Conservation (phyloP, 2,329 filamentous ascomycete genomes). For the Ophiostoma sp. region DNA sequence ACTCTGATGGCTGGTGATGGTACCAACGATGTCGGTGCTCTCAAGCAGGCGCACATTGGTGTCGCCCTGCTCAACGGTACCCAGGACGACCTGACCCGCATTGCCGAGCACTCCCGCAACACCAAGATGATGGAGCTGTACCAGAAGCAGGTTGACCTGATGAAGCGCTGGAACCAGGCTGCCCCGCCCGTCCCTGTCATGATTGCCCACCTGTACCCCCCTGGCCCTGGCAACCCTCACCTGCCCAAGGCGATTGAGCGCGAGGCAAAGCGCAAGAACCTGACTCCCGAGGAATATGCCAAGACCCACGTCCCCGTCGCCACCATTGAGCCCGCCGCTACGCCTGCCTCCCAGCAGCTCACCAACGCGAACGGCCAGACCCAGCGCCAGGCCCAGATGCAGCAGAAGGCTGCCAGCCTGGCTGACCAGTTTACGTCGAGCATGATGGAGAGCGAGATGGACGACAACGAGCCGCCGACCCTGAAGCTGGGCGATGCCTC, state of each 20-base stretch:
- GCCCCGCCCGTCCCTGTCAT: conserved; percentile 83
- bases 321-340: conserved; percentile 57
- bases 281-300: conserved; percentile 54
- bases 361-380: conserved; percentile 42
- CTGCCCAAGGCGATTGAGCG: conserved; percentile 86
- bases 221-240: conserved; percentile 86
- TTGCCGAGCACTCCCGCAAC: conserved; percentile 87
- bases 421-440: conserved; percentile 79
- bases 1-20: conserved; percentile 98
- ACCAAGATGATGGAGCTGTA: conserved; percentile 99
- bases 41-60: conserved; percentile 97
- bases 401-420: conserved; percentile 67
- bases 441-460: conserved; percentile 83
- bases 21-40: conserved; percentile 93
- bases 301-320: conserved; percentile 40
- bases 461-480: conserved; percentile 72
- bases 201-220: conserved; percentile 91
- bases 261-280: conserved; percentile 73
- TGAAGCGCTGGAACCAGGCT: conserved; percentile 93
- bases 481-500: conserved; percentile 97
- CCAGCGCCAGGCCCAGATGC: conserved; percentile 54
- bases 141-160: conserved; percentile 87
- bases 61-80: conserved; percentile 94
- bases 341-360: conserved; percentile 58
- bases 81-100: conserved; percentile 81